Percentiles rank a stretch among this genome's conserved stretches.
These are phyloP conservation scores for Aphanomyces euteiches DNA, from an alignment of 352 stramenopile genomes.

Conservation along the genomic window DNA sequence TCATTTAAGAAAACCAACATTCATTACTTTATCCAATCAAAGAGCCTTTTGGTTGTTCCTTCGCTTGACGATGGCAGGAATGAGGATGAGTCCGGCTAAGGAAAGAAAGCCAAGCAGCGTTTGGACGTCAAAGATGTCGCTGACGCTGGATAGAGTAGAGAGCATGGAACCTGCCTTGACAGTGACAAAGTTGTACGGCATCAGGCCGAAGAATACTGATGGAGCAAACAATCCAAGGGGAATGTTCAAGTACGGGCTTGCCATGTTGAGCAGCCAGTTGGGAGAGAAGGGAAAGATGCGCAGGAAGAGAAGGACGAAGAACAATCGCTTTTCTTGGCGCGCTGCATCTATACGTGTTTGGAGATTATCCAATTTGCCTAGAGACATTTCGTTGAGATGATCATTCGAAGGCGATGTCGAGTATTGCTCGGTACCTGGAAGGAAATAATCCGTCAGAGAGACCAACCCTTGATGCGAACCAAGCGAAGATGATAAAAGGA, in stretches of 20 bases:
- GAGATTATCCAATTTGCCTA: constrained; percentile 48
- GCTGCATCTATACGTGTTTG: constrained; percentile 55
- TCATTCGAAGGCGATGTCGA: no score
- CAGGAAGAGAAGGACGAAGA: constrained; percentile 68
- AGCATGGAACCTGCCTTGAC: constrained; percentile 74
- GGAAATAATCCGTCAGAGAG: constrained; percentile 53
- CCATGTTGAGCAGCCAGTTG: constrained; percentile 83
- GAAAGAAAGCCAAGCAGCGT: constrained; percentile 54
- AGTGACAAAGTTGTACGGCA: constrained; percentile 83
- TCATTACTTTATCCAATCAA: not conserved
- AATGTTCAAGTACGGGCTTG: constrained; percentile 73
- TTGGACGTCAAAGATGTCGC: constrained; percentile 56
- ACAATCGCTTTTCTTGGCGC: constrained; percentile 43
- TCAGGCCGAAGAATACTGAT: constrained; percentile 58
- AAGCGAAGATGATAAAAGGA: constrained; percentile 59
- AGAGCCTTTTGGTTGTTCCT: not conserved
- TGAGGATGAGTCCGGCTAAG: constrained; percentile 59
- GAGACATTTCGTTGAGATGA: not conserved
- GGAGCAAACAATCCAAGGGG: constrained; percentile 62
- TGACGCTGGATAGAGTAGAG: constrained; percentile 57
- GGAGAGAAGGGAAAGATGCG: constrained; percentile 78
- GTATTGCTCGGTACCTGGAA: constrained; percentile 35
- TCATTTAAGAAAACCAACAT: not conserved
- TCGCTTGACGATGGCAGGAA: constrained; percentile 61
- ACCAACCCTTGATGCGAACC: constrained; percentile 56